Base-by-base conservation (phyloP, 2,329 filamentous ascomycete species). In the Chrysoporthe deuterocubensis region DNA sequence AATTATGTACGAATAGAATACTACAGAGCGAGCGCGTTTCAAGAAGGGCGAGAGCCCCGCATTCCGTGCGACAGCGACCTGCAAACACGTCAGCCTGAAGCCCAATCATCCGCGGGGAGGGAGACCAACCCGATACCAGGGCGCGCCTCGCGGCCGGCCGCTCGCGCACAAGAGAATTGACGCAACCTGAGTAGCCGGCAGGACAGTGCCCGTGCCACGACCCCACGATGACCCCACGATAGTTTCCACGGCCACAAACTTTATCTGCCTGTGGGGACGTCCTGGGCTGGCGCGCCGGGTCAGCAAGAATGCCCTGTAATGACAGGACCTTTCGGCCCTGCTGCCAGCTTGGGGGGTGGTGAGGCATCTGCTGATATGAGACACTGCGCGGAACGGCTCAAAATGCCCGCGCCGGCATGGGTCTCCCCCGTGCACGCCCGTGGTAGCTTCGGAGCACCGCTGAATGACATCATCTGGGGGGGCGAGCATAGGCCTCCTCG, bases 21-120 rank as follows among this genome's bases (percentile, higher is more conserved):
- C 59, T 13, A 46, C 52, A 40, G 32, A 69, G 65, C 61, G 43
- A 59, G 68, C 1, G 62, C 62, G 66, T 70, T 68, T 14, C 52
- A 64, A 18, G n/a, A 37, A 43, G 13, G 32, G 48, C 32, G 32
- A 18, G 6, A 54, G 46, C 21, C 34, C 40, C 32, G 48, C n/a
- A 21, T 16, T 16, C 13, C 34, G 42, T 16, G 11, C 54, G 8
- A 32, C 7, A 40, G 2, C 4, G 32, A 34, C 54, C 54, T 57
- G 54, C 54, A 40, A 26, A 26, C n/a, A 2, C 7, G 54, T 34
- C 16, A 40, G 18, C 18, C 13, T n/a, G 0, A 37, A 56, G 34
- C 6, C 54, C 54, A 57, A n/a, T n/a, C 32, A 57, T 40, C 40
- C 34, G 54, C 3, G 32, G 2, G 54, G 21, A 40, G 7, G 6